Evolutionary conservation across 2,329 filamentous ascomycete species (phyloP).

Genomic region (Diaporthe destruens): DNA sequence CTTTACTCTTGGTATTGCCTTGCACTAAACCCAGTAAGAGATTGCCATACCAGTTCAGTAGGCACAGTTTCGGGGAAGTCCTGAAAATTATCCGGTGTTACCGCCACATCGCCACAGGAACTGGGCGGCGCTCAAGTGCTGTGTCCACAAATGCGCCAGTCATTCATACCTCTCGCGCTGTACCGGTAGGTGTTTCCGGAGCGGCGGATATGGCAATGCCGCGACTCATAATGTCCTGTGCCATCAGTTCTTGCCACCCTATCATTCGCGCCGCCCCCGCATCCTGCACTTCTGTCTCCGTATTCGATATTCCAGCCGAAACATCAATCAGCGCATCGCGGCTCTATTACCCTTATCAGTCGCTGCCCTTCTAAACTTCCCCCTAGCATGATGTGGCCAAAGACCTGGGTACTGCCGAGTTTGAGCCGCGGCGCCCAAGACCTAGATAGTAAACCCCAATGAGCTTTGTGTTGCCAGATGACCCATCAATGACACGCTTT

Average conservation of each 20-base stretch:
- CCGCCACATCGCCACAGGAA: background rate
- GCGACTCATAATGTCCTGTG: background rate
- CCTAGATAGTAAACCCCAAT: background rate
- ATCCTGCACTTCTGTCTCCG: background rate
- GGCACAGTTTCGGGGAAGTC: background rate
- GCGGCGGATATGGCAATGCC: background rate
- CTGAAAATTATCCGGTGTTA: background rate
- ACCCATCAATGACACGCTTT: too few relatives aligned
- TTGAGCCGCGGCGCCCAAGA: background rate
- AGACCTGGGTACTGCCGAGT: background rate
- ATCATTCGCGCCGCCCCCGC: background rate
- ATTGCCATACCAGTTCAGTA: background rate
- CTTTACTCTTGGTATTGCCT: slow-evolving; percentile 2
- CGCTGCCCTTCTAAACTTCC: background rate
- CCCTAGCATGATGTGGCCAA: too few relatives aligned
- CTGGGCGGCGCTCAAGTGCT: too few relatives aligned
- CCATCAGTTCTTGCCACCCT: background rate
- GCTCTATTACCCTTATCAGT: too few relatives aligned
- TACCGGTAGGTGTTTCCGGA: background rate
- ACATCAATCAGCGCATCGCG: background rate
- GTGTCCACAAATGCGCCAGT: background rate
- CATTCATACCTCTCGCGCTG: background rate
- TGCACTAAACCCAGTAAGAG: background rate
- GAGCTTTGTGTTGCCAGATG: background rate
- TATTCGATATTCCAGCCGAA: background rate